Evolutionary conservation across 257 asterid species (phyloP).

Genomic region (Solanum ossicruentum): DNA sequence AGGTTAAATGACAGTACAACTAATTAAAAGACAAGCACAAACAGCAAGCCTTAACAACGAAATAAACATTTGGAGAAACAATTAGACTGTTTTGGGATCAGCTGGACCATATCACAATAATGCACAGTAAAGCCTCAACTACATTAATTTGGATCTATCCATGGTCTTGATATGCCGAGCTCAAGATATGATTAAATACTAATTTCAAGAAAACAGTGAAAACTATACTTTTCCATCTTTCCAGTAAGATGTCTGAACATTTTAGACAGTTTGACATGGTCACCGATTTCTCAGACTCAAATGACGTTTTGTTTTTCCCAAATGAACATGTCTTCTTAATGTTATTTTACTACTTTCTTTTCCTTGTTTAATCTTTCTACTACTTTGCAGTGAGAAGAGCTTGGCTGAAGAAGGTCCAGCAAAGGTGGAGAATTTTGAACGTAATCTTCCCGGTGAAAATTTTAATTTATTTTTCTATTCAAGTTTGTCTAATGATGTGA

Average conservation of each 20-base stretch:
- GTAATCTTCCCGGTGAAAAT: slow-evolving; percentile 82
- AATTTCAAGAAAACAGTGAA: not conserved
- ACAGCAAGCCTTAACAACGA: not conserved
- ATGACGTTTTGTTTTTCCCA: not conserved
- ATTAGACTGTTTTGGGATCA: not conserved
- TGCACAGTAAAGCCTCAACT: not conserved
- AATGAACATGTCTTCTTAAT: not conserved
- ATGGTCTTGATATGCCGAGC: not conserved
- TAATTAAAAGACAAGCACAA: not conserved
- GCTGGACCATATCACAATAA: not conserved
- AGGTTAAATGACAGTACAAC: not conserved
- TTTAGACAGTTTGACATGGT: no score
- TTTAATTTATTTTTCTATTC: not conserved
- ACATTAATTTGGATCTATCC: not conserved
- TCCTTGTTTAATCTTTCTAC: not conserved
- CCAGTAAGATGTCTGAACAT: no score
- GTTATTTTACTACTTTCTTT: not conserved
- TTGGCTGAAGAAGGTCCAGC: slow-evolving; percentile 77
- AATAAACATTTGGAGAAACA: not conserved
- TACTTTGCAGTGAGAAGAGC: slow-evolving; percentile 34
- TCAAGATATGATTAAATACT: not conserved
- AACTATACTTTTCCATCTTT: not conserved
- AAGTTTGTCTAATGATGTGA: not conserved
- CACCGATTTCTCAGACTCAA: slow-evolving; percentile 31
- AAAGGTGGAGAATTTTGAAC: slow-evolving; percentile 87